These are phyloP conservation scores for Ceratobasidium sp. DNA, from an alignment of 1,284 basidiomycete species.

Conservation along the genomic window DNA sequence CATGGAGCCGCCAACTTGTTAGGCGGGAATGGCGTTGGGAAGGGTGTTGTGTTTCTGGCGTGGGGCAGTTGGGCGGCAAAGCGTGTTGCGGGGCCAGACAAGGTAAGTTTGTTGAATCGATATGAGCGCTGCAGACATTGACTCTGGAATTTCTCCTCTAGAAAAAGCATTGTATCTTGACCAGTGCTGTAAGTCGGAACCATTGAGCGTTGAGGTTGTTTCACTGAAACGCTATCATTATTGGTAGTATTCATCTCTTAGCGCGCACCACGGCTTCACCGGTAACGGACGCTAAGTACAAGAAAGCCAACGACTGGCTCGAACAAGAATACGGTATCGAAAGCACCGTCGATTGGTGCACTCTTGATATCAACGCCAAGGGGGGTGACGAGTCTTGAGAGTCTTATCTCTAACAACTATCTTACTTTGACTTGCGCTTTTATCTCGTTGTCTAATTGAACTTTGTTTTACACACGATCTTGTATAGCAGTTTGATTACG, in stretches of 20 bases:
- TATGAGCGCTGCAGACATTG: background rate
- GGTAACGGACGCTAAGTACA: constrained; percentile 96
- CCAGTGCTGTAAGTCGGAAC: constrained; percentile 68
- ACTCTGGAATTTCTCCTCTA: background rate
- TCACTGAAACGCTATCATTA: constrained; percentile 19
- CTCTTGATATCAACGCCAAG: constrained; percentile 37
- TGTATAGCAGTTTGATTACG: background rate
- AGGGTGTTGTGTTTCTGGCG: constrained; percentile 68
- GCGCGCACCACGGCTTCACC: constrained; percentile 87
- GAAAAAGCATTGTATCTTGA: constrained; percentile 88
- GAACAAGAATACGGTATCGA: constrained; percentile 78
- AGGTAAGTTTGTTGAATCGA: constrained; percentile 64
- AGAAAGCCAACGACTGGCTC: constrained; percentile 87
- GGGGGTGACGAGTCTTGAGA: constrained; percentile 10
- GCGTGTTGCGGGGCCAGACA: constrained; percentile 82
- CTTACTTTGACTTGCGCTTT: too few relatives aligned
- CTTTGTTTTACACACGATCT: background rate
- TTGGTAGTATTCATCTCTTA: constrained; percentile 78
- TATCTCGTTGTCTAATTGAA: too few relatives aligned
- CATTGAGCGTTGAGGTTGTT: constrained; percentile 45
- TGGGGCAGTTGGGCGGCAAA: constrained; percentile 26
- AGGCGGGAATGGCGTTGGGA: constrained; percentile 64
- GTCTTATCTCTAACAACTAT: background rate
- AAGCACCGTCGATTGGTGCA: constrained; percentile 79
- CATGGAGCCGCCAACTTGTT: constrained; percentile 63